Evolutionary conservation across 352 stramenopile species (phyloP), one percentile per base, ranked within the genome.

Genomic region (Peronospora tabacina): DNA sequence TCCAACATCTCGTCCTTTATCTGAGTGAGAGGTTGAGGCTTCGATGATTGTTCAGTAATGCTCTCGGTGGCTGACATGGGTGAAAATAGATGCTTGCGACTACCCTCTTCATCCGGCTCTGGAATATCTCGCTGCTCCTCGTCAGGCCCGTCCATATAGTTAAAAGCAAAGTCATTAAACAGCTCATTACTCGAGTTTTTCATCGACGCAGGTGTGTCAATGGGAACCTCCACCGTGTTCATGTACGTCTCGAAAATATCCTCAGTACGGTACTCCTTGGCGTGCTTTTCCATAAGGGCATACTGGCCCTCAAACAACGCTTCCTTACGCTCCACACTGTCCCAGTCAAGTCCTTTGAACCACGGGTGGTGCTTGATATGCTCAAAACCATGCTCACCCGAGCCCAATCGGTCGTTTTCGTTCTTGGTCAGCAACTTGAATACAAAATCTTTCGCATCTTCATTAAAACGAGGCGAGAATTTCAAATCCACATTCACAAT

Each of bases 401-500:
- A 90, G 19, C 97, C 97, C 13, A 99, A 81, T 13, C 97, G 80
- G 43, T 85, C 55, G 7, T 71, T 70, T 19, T 97, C 94, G 63
- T 97, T 85, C 61, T 97, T 97, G 2, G 94, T 97, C 30, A 99
- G 67, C 17, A 99, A 59, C 17, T 72, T 78, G 0, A 73, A 70
- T 13, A 94, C 76, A 65, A 94, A 88, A 46, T 89, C 80, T 60
- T 89, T 90, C 17, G 78, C 72, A n/a, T 89, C 75, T 35, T 85
- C 71, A 7, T 75, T 86, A 49, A 93, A 90, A 6, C 79, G 77
- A 7, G 77, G 72, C 29, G 75, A 88, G 42, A 91, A 91, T 43
- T 86, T 85, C 45, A 91, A 53, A 52, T 90, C 80, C 12, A 89
- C 81, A 35, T 85, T 91, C 28, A 83, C 72, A 51, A 91, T 91